Conservation (phyloP, 2,329 filamentous ascomycete genomes). For the Penicillium sp. region DNA sequence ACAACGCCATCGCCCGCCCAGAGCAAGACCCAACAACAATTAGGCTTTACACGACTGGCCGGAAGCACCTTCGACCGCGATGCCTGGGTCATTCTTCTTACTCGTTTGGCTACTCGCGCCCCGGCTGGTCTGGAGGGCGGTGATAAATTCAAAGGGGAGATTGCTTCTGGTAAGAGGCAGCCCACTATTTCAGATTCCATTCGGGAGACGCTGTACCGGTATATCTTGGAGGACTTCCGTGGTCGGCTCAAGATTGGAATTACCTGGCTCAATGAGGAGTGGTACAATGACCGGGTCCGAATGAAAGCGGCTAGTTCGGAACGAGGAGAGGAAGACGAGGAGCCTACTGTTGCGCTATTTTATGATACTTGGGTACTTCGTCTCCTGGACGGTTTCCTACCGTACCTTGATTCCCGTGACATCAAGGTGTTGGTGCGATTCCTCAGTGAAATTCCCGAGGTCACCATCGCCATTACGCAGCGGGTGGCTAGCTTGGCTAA, state of each 20-base stretch:
- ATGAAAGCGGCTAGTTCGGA: slow-evolving; percentile 49
- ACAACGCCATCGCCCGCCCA: slow-evolving; percentile 63
- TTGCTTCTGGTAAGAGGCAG: slow-evolving; percentile 26
- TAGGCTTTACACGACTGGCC: slow-evolving; percentile 79
- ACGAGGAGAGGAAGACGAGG: slow-evolving; percentile 45
- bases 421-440: slow-evolving; percentile 83
- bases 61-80: slow-evolving; percentile 83
- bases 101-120: slow-evolving; percentile 80
- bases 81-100: slow-evolving; percentile 87
- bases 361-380: slow-evolving; percentile 80
- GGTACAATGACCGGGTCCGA: slow-evolving; percentile 83
- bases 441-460: slow-evolving; percentile 83
- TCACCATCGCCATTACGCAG: slow-evolving; percentile 72
- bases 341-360: slow-evolving; percentile 55
- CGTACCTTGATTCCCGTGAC: slow-evolving; percentile 89
- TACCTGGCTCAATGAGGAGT: slow-evolving; percentile 94
- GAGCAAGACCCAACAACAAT: slow-evolving; percentile 55
- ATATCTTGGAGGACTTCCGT: slow-evolving; percentile 90
- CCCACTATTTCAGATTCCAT: slow-evolving; percentile 64
- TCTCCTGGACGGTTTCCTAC: slow-evolving; percentile 85
- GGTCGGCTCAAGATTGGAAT: slow-evolving; percentile 87
- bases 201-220: slow-evolving; percentile 78
- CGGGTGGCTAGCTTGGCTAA: slow-evolving; percentile 68
- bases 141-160: slow-evolving; percentile 35
- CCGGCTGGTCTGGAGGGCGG: slow-evolving; percentile 68